These are phyloP conservation scores for Haplographium delicatum DNA, from an alignment of 495 filamentous ascomycete genomes.

Conservation along the genomic window DNA sequence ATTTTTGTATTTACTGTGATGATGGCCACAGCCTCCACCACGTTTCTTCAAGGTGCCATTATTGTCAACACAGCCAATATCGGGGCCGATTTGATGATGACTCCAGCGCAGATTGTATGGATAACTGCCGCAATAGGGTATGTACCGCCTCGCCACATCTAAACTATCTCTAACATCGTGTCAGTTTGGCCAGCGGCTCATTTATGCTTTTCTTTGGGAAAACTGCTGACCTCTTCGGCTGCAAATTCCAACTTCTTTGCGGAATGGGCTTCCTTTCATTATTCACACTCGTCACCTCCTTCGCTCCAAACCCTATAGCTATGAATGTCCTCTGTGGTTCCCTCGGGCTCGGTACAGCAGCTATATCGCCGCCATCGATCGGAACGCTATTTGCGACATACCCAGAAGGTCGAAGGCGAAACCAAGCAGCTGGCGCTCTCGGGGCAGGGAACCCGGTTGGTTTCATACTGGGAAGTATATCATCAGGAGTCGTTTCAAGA, in stretches of 20 bases:
- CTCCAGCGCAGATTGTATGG: constrained; percentile 57
- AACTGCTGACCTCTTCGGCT: constrained; percentile 56
- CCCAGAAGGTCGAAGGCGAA: constrained; percentile 48
- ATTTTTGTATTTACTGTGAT: constrained; percentile 57
- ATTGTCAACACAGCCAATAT: constrained; percentile 55
- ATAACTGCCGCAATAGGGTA: constrained; percentile 52
- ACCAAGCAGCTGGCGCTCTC: constrained; percentile 58
- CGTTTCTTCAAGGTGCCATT: constrained; percentile 50
- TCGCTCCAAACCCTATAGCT: constrained; percentile 45
- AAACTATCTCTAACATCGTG: not conserved
- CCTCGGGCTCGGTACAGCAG: constrained; percentile 53
- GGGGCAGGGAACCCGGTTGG: constrained; percentile 58
- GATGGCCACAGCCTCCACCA: constrained; percentile 57
- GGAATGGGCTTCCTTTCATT: constrained; percentile 51
- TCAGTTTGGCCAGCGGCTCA: constrained; percentile 49
- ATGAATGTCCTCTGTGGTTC: constrained; percentile 55
- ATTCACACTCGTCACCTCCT: constrained; percentile 46
- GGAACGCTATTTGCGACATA: constrained; percentile 57
- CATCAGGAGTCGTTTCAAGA: constrained; percentile 50
- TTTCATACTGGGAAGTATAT: constrained; percentile 55
- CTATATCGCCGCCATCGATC: constrained; percentile 53
- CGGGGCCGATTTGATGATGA: constrained; percentile 55
- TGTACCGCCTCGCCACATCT: constrained; percentile 5
- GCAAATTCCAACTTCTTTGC: constrained; percentile 49
- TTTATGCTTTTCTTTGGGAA: constrained; percentile 59